phyloP scores from a whole-genome alignment of 257 asterid species.

The Primulina huaijiensis region DNA sequence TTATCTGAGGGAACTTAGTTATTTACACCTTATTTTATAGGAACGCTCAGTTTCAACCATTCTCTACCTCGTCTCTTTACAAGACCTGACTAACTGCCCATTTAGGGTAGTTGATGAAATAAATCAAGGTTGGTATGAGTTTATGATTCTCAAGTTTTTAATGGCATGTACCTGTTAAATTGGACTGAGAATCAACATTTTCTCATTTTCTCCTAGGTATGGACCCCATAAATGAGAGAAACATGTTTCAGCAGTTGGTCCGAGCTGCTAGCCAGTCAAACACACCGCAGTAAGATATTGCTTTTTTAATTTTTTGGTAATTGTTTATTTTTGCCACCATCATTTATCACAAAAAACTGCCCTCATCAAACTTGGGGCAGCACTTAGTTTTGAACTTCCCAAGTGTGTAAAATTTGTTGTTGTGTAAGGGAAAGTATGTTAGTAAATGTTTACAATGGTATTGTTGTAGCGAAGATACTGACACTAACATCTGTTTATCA shows the following conservation, averaged over 20 bases:
- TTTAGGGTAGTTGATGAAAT: conserved; percentile 98
- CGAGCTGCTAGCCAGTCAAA: conserved; percentile 87
- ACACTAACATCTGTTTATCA: background rate
- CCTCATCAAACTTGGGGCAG: background rate
- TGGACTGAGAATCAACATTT: background rate
- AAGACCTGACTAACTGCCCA: conserved; percentile 94
- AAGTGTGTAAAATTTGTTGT: background rate
- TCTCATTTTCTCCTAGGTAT: conserved; percentile 51
- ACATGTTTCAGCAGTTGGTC: conserved; percentile 97
- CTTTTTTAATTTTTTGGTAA: conserved; percentile 9
- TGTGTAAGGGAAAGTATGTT: background rate
- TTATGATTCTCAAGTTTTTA: conserved; percentile 18
- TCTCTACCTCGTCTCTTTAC: conserved; percentile 92
- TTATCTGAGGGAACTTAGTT: conserved; percentile 24
- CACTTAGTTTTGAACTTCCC: conserved; percentile 6
- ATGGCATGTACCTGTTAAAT: conserved; percentile 12
- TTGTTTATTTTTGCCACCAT: background rate
- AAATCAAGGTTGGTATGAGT: conserved; percentile 73
- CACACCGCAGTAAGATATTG: conserved; percentile 77
- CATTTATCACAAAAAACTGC: background rate
- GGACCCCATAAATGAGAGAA: conserved; percentile 98
- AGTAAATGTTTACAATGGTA: background rate
- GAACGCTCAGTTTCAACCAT: conserved; percentile 97
- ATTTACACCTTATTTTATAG: conserved; percentile 34
- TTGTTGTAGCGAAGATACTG: background rate